A percentile compares a stretch with the other conserved stretches of the same genome.
Conservation (phyloP, 495 filamentous ascomycete genomes). For the Tuber borchii region DNA sequence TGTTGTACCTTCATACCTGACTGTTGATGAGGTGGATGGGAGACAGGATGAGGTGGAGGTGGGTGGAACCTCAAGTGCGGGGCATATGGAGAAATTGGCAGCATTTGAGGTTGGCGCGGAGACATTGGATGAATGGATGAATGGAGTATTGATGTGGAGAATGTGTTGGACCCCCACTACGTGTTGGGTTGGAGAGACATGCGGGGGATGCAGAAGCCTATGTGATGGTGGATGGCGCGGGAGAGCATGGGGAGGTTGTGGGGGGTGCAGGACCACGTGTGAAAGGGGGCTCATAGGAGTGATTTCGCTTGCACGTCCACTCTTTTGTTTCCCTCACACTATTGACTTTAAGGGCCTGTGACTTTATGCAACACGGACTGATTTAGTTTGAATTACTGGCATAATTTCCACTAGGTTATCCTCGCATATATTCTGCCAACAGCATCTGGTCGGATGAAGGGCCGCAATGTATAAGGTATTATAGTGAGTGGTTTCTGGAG, state of each 20-base stretch:
- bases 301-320: too few relatives aligned
- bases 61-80: constrained; percentile 6
- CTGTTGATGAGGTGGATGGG: constrained; percentile 28
- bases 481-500: too few relatives aligned
- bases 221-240: constrained; percentile 30
- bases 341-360: too few relatives aligned
- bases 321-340: too few relatives aligned
- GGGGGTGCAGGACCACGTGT: constrained; percentile 25
- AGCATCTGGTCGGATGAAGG: too few relatives aligned
- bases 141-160: constrained; percentile 25
- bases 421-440: too few relatives aligned
- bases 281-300: too few relatives aligned
- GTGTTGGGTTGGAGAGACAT: constrained; percentile 26
- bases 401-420: too few relatives aligned
- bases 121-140: constrained; percentile 30
- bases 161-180: constrained; percentile 16
- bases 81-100: constrained; percentile 28
- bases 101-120: constrained; percentile 22
- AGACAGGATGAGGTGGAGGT: constrained; percentile 19
- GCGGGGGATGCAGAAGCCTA: constrained; percentile 29
- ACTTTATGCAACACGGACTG: too few relatives aligned
- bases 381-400: too few relatives aligned
- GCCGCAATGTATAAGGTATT: too few relatives aligned
- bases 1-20: constrained; percentile 26
- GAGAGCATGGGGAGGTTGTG: constrained; percentile 21